Base-by-base conservation (phyloP, 495 filamentous ascomycete genomes). In the Cudoniella acicularis region DNA sequence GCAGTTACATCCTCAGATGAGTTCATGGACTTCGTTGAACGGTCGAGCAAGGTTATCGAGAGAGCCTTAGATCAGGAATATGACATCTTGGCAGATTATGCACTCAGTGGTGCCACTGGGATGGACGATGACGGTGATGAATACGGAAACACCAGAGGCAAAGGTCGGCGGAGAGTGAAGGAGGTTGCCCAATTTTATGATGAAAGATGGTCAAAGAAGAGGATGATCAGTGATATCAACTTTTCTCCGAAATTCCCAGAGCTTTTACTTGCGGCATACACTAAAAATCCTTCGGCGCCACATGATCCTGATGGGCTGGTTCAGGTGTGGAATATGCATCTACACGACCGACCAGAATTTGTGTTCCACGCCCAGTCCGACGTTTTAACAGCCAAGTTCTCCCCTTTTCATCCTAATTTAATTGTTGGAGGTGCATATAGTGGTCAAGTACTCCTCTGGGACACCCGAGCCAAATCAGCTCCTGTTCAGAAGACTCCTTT, bases 361-460 rank as follows among this genome's bases (percentile, higher is more conserved):
- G 87, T 95, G 48, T 97, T 98, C 70, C 91, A 96, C 72, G 92
- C 92, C 9, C 92, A 92, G 49, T 96, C 92, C 52, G 95, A 99
- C 73, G 92, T 99, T 51, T 81, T 98, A 17, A 86, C 92, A 0
- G 93, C 94, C 57, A 93, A 92, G 67, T 99, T 98, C 74, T 97
- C 94, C 21, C 95, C 94, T 0, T 96, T 96, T 70, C 95, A 98
- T 66, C 93, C 94, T 2, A 96, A 94, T 59, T 79, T 98, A 30
- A 92, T 99, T 65, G 83, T 99, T 61, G 94, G 92, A 57, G 94
- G 94, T 27, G 87, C 91, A 42, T 99, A 99, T 73, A 93, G 87
- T 52, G 94, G 94, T 24, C 95, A 99, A 76, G 91, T 99, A 10
- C 84, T 96, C 10, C 83, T 99, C n/a, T 99, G 94, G 94, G 94